Conservation (phyloP, 108 stramenopile species). For the Skeletonema marinoi region DNA sequence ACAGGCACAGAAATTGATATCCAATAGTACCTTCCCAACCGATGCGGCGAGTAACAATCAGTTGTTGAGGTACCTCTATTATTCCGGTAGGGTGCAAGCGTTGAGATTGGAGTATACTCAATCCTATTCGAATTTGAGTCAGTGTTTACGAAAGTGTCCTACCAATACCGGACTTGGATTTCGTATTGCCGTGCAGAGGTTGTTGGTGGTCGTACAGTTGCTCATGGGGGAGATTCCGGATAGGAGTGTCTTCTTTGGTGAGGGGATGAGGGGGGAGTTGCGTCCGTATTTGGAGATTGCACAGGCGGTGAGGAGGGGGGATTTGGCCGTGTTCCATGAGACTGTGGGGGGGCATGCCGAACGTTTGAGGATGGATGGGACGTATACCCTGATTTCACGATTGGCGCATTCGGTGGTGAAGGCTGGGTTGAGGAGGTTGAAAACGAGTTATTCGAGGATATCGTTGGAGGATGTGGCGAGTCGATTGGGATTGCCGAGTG, state of each 20-base stretch:
- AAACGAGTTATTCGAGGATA: conserved; percentile 71
- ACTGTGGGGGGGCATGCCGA: conserved; percentile 72
- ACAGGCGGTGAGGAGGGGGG: conserved; percentile 95
- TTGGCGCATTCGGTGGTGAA: conserved; percentile 97
- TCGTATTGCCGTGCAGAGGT: conserved; percentile 83
- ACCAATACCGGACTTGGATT: conserved; percentile 93
- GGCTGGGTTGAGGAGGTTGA: conserved; percentile 94
- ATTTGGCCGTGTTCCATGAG: conserved; percentile 84
- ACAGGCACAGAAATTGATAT: conserved; percentile 93
- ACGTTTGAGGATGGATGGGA: conserved; percentile 80
- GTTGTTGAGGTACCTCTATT: conserved; percentile 95
- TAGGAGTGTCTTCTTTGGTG: conserved; percentile 77
- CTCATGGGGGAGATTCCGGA: conserved; percentile 99
- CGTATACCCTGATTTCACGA: conserved; percentile 91
- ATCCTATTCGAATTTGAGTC: conserved; percentile 91
- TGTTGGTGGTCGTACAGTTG: conserved; percentile 89
- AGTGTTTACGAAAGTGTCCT: conserved; percentile 95
- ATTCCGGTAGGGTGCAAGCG: conserved; percentile 94
- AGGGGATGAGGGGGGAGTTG: conserved; percentile 81
- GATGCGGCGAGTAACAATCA: conserved; percentile 94
- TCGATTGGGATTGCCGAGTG: conserved; percentile 84
- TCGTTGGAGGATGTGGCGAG: conserved; percentile 93
- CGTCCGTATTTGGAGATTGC: conserved; percentile 92
- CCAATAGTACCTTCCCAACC: conserved; percentile 86
- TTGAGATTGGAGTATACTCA: conserved; percentile 94